Percentiles rank a stretch among this genome's conserved stretches.
These are phyloP conservation scores for Cercospora canescens DNA, from an alignment of 2,329 filamentous ascomycete genomes.

Conservation along the genomic window DNA sequence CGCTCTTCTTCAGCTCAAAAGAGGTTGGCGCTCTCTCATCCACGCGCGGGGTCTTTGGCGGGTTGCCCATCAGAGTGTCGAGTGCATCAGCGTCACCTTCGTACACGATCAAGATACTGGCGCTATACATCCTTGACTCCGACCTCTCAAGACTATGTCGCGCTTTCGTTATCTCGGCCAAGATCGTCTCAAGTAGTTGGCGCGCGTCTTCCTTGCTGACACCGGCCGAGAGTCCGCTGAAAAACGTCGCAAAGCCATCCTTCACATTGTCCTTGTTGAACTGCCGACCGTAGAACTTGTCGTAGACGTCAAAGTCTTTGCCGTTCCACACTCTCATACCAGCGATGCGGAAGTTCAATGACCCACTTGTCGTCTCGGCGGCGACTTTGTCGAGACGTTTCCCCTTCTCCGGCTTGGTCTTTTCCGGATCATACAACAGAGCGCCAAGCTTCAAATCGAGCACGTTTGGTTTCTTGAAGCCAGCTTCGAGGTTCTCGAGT, in stretches of 20 bases:
- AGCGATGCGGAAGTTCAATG: slow-evolving; percentile 63
- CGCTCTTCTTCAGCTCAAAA: slow-evolving; percentile 36
- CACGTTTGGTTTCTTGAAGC: slow-evolving; percentile 83
- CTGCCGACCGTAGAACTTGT: slow-evolving; percentile 65
- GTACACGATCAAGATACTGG: slow-evolving; percentile 65
- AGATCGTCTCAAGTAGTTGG: slow-evolving; percentile 47
- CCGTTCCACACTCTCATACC: slow-evolving; percentile 62
- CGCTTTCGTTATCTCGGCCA: slow-evolving; percentile 41
- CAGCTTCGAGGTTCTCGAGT: slow-evolving; percentile 77
- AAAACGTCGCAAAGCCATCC: slow-evolving; percentile 59
- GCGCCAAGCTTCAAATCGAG: slow-evolving; percentile 90
- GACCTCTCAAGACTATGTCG: slow-evolving; percentile 60
- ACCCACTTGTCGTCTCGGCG: slow-evolving; percentile 58
- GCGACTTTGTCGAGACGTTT: slow-evolving; percentile 60
- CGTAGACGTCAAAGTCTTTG: slow-evolving; percentile 58
- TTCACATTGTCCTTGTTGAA: slow-evolving; percentile 58
- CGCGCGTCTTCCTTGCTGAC: slow-evolving; percentile 39
- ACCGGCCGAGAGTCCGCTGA: slow-evolving; percentile 44
- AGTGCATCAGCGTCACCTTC: slow-evolving; percentile 62
- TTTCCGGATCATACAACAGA: slow-evolving; percentile 75
- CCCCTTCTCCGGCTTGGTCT: slow-evolving; percentile 59
- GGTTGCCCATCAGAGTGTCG: slow-evolving; percentile 47
- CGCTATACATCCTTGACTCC: slow-evolving; percentile 68
- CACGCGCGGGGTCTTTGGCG: slow-evolving; percentile 32
- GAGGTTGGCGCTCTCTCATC: slow-evolving; percentile 31